Conservation (phyloP, 1,284 basidiomycete species). For the Sporisorium reilianum region DNA sequence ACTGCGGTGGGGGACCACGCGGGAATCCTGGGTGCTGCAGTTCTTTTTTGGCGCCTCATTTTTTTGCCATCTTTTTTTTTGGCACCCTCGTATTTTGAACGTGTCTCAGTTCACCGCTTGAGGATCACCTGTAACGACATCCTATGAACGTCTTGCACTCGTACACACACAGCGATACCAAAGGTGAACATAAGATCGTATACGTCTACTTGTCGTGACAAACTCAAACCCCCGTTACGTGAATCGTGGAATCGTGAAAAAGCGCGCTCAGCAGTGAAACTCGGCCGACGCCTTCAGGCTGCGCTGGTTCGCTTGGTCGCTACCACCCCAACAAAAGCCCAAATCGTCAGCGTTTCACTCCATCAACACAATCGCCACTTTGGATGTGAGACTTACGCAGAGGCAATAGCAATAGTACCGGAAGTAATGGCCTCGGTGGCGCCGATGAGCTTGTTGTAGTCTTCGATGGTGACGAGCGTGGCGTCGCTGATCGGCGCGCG, state of each 20-base stretch:
- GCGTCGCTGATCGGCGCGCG: constrained; percentile 21
- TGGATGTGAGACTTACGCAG: constrained; percentile 40
- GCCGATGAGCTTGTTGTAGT: constrained; percentile 45
- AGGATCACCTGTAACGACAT: too few relatives aligned
- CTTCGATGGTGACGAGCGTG: constrained; percentile 35
- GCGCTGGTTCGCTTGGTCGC: constrained; percentile 17
- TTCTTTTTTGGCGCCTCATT: constrained; percentile 47
- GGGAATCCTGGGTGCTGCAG: constrained; percentile 84
- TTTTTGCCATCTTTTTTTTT: neutral
- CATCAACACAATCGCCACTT: too few relatives aligned
- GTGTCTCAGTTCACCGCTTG: too few relatives aligned
- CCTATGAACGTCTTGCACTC: too few relatives aligned
- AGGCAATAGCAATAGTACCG: constrained; percentile 19
- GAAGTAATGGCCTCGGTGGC: constrained; percentile 26
- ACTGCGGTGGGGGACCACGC: constrained; percentile 85
- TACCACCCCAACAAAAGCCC: neutral
- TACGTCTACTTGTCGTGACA: neutral
- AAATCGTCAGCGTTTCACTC: too few relatives aligned
- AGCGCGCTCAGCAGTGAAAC: constrained; percentile 21
- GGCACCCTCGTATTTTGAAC: too few relatives aligned
- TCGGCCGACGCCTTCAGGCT: constrained; percentile 6
- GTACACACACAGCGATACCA: too few relatives aligned
- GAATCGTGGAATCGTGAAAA: neutral
- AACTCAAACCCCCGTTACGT: neutral
- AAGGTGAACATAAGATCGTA: too few relatives aligned